Percentiles rank a stretch among this genome's conserved stretches.
These are phyloP conservation scores for Ambrosiella beaveri DNA, from an alignment of 2,329 filamentous ascomycete genomes.

Conservation along the genomic window DNA sequence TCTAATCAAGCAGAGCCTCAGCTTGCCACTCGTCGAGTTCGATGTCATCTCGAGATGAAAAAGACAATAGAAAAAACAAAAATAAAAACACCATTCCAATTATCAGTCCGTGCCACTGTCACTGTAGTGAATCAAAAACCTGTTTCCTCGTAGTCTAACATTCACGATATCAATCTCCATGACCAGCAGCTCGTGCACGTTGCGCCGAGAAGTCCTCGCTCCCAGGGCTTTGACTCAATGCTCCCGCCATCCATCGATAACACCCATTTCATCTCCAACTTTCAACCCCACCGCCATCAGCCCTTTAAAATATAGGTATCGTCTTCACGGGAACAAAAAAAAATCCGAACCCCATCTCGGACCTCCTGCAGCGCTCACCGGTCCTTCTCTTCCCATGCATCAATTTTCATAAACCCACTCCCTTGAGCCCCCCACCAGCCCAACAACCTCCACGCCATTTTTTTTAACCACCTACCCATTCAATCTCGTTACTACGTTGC, in stretches of 20 bases:
- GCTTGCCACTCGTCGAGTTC: background rate
- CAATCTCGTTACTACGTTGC: background rate
- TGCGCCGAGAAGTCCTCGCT: background rate
- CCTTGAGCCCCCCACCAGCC: background rate
- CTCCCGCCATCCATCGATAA: background rate
- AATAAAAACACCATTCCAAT: background rate
- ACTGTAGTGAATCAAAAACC: background rate
- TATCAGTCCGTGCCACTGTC: background rate
- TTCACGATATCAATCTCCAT: background rate
- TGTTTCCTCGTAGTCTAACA: background rate
- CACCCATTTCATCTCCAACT: background rate
- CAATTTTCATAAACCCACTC: background rate
- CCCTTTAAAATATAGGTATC: background rate
- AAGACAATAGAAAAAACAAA: background rate
- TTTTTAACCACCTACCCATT: background rate
- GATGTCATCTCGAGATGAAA: background rate
- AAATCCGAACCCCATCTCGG: background rate
- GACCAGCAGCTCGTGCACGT: background rate
- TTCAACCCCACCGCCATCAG: background rate
- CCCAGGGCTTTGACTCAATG: background rate
- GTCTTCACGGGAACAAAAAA: background rate
- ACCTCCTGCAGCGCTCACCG: background rate
- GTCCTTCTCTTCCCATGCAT: background rate
- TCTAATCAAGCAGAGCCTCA: background rate
- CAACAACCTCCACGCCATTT: background rate